Evolutionary conservation across 1,284 basidiomycete species (phyloP).

Genomic region (Puccinia horiana): DNA sequence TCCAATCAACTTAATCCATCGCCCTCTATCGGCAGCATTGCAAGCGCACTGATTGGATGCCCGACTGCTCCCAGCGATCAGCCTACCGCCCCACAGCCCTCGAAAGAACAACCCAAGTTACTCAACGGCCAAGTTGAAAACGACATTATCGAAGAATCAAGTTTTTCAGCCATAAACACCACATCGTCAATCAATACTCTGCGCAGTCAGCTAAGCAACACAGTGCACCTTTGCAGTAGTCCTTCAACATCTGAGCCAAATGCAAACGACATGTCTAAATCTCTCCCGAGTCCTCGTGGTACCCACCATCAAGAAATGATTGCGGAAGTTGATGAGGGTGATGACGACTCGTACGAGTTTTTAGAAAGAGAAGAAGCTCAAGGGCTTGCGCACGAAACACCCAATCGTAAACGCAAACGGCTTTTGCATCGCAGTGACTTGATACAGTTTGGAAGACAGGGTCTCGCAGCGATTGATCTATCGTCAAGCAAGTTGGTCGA

Average conservation of each 20-base stretch:
- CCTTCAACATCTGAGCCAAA: neutral
- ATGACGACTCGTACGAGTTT: slow-evolving; percentile 41
- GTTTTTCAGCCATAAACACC: slow-evolving; percentile 29
- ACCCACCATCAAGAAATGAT: slow-evolving; percentile 15
- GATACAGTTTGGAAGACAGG: slow-evolving; percentile 13
- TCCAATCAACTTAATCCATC: slow-evolving; percentile 5
- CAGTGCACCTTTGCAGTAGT: slow-evolving; percentile 1
- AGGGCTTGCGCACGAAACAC: neutral
- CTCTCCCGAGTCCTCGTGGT: slow-evolving; percentile 14
- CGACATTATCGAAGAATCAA: slow-evolving; percentile 8
- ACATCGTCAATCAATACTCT: slow-evolving; percentile 30
- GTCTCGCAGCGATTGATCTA: slow-evolving; percentile 26
- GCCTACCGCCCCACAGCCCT: neutral
- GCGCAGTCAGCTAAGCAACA: slow-evolving; percentile 15
- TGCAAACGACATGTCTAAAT: neutral
- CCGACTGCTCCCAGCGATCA: neutral
- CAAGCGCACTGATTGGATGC: slow-evolving; percentile 1
- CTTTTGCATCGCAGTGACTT: slow-evolving; percentile 23
- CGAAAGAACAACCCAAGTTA: neutral
- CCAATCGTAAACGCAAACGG: slow-evolving; percentile 38
- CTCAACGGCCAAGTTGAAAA: neutral
- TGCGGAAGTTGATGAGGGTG: slow-evolving; percentile 22
- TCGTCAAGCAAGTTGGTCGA: neutral
- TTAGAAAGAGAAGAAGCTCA: slow-evolving; percentile 36
- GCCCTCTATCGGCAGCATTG: slow-evolving; percentile 22